Percentiles rank a stretch among this genome's conserved stretches.
Evolutionary conservation across 164 flowering plant species (phyloP).

Genomic region (Chimonanthus salicifolius): DNA sequence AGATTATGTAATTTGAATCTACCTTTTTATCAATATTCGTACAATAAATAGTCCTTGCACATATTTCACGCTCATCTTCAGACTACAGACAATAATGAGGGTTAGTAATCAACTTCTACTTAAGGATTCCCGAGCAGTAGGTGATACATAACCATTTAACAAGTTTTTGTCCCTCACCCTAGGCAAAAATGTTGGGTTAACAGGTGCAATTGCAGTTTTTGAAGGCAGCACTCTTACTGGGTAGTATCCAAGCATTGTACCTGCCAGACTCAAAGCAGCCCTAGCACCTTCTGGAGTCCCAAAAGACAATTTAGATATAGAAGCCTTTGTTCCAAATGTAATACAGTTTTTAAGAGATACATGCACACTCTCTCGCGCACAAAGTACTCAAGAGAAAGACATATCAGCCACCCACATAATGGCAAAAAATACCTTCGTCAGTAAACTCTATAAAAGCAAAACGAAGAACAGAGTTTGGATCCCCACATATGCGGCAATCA

Average conservation of each 20-base stretch:
- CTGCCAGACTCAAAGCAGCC: conserved; percentile 61
- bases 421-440: conserved; percentile 48
- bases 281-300: conserved; percentile 56
- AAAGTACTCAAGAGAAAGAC: not conserved
- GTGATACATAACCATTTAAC: not conserved
- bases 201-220: conserved; percentile 90
- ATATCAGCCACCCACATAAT: not conserved
- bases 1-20: conserved; percentile 2
- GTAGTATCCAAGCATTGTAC: conserved; percentile 78
- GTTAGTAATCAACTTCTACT: not conserved
- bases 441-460: conserved; percentile 82
- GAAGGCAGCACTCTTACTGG: conserved; percentile 80
- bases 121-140: not conserved
- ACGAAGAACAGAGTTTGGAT: conserved; percentile 71
- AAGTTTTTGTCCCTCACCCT: conserved; percentile 36
- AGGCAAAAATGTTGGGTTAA: conserved; percentile 76
- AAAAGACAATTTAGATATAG: conserved; percentile 10
- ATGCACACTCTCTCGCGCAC: not conserved
- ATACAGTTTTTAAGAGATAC: no score
- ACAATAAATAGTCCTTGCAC: conserved; percentile 79
- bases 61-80: conserved; percentile 89
- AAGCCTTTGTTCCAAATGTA: not conserved
- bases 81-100: conserved; percentile 30
- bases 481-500: conserved; percentile 78
- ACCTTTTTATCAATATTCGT: conserved; percentile 90